Conservation (phyloP, 768 basidiomycete genomes). For the Astraeus odoratus region DNA sequence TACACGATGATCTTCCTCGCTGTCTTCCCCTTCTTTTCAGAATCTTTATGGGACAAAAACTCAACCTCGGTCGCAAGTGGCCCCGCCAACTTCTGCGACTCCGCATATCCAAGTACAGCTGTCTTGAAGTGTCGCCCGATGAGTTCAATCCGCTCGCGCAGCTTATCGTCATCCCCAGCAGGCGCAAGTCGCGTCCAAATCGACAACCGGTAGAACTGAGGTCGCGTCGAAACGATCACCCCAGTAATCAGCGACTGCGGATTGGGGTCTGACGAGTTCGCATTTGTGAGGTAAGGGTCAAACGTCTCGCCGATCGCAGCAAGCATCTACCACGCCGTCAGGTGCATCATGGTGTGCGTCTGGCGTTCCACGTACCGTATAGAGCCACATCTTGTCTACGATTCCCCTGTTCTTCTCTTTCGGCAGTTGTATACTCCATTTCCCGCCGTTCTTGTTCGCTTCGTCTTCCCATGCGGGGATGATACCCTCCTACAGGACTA, state of each 20-base stretch:
- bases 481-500: slow-evolving; percentile 67
- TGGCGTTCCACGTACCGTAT: slow-evolving; percentile 61
- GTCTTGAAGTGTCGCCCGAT: slow-evolving; percentile 91
- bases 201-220: slow-evolving; percentile 91
- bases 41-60: slow-evolving; percentile 91
- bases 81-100: slow-evolving; percentile 67
- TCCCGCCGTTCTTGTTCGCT: slow-evolving; percentile 94
- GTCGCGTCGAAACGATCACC: slow-evolving; percentile 91
- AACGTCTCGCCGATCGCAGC: slow-evolving; percentile 99
- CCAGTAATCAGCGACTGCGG: slow-evolving; percentile 74
- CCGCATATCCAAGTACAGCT: slow-evolving; percentile 74
- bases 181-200: slow-evolving; percentile 96
- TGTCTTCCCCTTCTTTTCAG: slow-evolving; percentile 87
- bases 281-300: slow-evolving; percentile 69
- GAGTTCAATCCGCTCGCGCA: slow-evolving; percentile 76
- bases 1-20: slow-evolving; percentile 74
- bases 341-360: slow-evolving; percentile 2
- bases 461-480: slow-evolving; percentile 98
- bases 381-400: slow-evolving; percentile 97
- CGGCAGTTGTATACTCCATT: slow-evolving; percentile 97
- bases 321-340: slow-evolving; percentile 71
- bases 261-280: slow-evolving; percentile 35
- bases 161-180: slow-evolving; percentile 44
- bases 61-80: slow-evolving; percentile 94
- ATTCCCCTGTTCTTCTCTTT: slow-evolving; percentile 82